Evolutionary conservation across 202 grass and related monocot genomes (phyloP), one percentile per base, ranked within the genome.

Genomic region (Setaria viridis): DNA sequence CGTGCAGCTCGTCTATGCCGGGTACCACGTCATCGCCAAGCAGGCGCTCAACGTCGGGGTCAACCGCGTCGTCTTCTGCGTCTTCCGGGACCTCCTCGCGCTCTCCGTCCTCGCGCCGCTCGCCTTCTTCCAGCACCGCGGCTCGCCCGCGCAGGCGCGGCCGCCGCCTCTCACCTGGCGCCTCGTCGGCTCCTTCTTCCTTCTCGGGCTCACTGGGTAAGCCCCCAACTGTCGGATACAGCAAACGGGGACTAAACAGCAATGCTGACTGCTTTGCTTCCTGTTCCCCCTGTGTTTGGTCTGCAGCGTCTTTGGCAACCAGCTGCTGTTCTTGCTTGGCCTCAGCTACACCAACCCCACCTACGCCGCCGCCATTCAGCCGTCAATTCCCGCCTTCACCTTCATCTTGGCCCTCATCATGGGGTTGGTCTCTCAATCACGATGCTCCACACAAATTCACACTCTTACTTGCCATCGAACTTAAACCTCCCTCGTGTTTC

Each of bases 1-100:
- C 8, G 82, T 76, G 68, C 96, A 98, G 82, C 63, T 95, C 56
- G 79, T 94, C 30, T 82, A 71, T 76, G 93, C 86, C 0, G 93
- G 95, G 20, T 98, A 94, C 79, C 95, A 95, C 72, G 91, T 95
- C 46, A 73, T 98, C 67, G 91, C 95, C 19, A 98, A 95, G 86
- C 83, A 91, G 45, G 91, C 91, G 39, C 95, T 94, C 49, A 95
- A 98, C 87, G 88, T 91, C 21, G 90, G 93, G 54, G 90, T 95
- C 77, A 98, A 98, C 82, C 87, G 92, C 48, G 85, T 95, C 74
- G 81, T 93, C 64, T 95, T 98, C 95, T 98, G 95, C 85, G 91
- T 95, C 81, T 95, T 86, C 74, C 95, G 95, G 79, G 90, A 95
- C 78, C 78, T 98, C 79, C 79, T 98, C 71, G 96, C 96, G 58